Evolutionary conservation across 2,329 filamentous ascomycete genomes (phyloP), one percentile per base, ranked within the genome.

Genomic region (Sporothrix luriei): DNA sequence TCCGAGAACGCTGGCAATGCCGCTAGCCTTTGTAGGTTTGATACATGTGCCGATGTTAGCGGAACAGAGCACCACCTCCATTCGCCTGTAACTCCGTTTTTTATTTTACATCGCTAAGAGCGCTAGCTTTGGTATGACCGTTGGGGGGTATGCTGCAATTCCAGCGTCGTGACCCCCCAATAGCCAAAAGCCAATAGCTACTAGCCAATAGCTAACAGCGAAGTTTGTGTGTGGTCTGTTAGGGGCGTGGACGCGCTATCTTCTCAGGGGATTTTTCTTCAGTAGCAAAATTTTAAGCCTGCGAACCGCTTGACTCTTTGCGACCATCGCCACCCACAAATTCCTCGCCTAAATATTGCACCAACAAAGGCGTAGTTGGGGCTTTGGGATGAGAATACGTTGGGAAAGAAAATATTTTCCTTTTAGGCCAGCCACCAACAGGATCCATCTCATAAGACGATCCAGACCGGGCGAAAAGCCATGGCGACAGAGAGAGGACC

Each of bases 381-480:
- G 6, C 2, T 61, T 61, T 62, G 38, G 57, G 57, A 61, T 16
- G 38, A 43, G 57, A 46, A 64, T 49, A 14, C 13, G 19, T 48
- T 14, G 40, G 59, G 29, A 40, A 46, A 14, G 51, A 55, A 55
- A 67, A 55, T 55, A 46, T 48, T 43, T 40, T 26, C 14, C 51
- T 48, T 43, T 10, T 26, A n/a, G 29, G 14, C 19, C 21, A 9
- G n/a, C 24, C 38, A 7, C 65, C 65, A 67, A 55, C 48, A 38
- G 19, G 38, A 38, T 1, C 51, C 38, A 46, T 9, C 11, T 26
- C 48, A 66, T 66, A 14, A 26, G 48, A 52, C n/a, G 48, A 26
- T 52, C 62, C 62, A 66, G 62, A 66, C 62, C 62, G 29, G 46
- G 14, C 62, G 62, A 51, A 66, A 66, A 62, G 38, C 57, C 57